Evolutionary conservation across 345 rosid genomes (phyloP).

Genomic region (Melaleuca quinquenervia): DNA sequence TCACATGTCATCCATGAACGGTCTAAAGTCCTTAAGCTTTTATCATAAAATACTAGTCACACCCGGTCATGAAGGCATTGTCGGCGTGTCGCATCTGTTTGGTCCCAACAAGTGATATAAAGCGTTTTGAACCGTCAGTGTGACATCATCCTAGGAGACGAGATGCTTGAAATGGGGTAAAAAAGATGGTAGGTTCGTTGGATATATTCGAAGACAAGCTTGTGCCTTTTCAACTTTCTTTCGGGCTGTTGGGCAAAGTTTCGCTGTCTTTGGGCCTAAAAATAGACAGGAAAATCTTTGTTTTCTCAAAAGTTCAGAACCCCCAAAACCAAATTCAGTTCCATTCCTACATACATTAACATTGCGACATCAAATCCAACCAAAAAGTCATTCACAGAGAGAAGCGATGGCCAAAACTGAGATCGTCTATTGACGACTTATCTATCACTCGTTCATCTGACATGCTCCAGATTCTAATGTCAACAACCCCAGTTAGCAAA

Average conservation of each 20-base stretch:
- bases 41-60: slow-evolving; percentile 38
- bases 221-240: neutral
- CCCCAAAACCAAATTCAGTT: neutral
- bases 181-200: neutral
- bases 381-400: neutral
- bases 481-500: neutral
- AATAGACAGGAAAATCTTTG: neutral
- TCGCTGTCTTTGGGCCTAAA: neutral
- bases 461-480: neutral
- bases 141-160: neutral
- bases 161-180: neutral
- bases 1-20: neutral
- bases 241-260: neutral
- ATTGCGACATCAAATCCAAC: neutral
- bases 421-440: neutral
- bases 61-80: neutral
- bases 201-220: neutral
- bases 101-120: neutral
- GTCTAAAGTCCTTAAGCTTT: slow-evolving; percentile 41
- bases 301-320: neutral
- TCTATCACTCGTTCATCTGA: neutral
- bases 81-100: neutral
- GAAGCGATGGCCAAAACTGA: neutral
- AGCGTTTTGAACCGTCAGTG: neutral
- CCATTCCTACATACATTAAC: neutral